A percentile compares a stretch with the other conserved stretches of the same genome.
Evolutionary conservation across 148 eudicot genomes (phyloP).

Genomic region (Silene conica): DNA sequence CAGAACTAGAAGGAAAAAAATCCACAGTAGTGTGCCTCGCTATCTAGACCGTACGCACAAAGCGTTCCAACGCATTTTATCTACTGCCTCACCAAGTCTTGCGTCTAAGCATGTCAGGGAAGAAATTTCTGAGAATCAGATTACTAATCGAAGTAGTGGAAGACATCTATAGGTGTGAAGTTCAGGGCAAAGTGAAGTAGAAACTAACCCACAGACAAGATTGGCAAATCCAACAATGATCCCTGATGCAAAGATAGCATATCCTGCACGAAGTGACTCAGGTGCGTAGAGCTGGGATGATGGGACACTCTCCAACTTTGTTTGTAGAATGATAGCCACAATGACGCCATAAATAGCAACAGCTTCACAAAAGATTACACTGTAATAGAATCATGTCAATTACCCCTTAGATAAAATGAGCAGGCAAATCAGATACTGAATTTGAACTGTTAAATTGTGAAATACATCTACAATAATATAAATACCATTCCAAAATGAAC

Average conservation of each 20-base stretch:
- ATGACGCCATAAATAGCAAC: slow-evolving; percentile 99
- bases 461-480: no score
- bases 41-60: no score
- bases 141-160: not conserved
- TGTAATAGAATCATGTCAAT: slow-evolving; percentile 21
- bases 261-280: slow-evolving; percentile 94
- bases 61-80: no score
- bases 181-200: not conserved
- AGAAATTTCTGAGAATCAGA: no score
- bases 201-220: slow-evolving; percentile 88
- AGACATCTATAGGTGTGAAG: no score
- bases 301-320: slow-evolving; percentile 91
- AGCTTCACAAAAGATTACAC: slow-evolving; percentile 98
- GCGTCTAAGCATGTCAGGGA: no score
- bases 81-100: no score
- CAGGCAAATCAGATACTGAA: not conserved
- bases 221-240: slow-evolving; percentile 96
- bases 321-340: slow-evolving; percentile 96
- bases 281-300: slow-evolving; percentile 54
- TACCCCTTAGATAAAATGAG: not conserved
- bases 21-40: no score
- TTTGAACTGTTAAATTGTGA: no score
- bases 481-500: no score
- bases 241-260: slow-evolving; percentile 91
- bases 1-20: no score